phyloP scores from a whole-genome alignment of 208 protist genomes.

The Tritrichomonas foetus region DNA sequence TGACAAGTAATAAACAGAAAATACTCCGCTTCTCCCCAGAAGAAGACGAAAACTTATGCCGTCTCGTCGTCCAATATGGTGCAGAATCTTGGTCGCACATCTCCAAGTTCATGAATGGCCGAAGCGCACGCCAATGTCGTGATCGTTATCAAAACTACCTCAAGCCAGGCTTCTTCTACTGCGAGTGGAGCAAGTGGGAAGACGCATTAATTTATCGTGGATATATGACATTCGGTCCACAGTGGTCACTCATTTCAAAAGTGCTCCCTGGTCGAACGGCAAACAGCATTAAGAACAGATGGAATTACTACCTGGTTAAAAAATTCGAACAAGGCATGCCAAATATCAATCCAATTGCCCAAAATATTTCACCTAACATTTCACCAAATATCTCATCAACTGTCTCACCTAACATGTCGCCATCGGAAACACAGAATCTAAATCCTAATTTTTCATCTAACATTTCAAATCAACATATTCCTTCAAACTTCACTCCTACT shows the following conservation, averaged over 20 bases:
- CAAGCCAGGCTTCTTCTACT: neutral
- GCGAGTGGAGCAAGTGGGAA: neutral
- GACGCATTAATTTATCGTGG: neutral
- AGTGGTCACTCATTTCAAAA: neutral
- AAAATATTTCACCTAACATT: no score
- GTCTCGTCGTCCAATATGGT: neutral
- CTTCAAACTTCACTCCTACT: no score
- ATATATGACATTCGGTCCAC: neutral
- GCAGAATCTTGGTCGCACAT: neutral
- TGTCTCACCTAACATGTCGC: no score
- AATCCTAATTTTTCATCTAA: no score
- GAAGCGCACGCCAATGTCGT: neutral
- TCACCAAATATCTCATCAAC: no score
- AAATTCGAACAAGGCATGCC: no score
- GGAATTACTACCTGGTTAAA: no score
- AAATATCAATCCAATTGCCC: no score
- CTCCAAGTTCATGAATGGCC: neutral
- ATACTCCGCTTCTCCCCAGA: neutral
- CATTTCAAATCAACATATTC: no score
- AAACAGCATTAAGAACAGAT: neutral
- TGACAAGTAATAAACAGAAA: no score
- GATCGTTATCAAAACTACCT: constrained; percentile 5
- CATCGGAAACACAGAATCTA: no score
- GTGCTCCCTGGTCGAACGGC: neutral
- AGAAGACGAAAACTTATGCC: neutral